Evolutionary conservation across 805 yeast species (phyloP), one percentile per base, ranked within the genome.

Genomic region (Pichia heedii): DNA sequence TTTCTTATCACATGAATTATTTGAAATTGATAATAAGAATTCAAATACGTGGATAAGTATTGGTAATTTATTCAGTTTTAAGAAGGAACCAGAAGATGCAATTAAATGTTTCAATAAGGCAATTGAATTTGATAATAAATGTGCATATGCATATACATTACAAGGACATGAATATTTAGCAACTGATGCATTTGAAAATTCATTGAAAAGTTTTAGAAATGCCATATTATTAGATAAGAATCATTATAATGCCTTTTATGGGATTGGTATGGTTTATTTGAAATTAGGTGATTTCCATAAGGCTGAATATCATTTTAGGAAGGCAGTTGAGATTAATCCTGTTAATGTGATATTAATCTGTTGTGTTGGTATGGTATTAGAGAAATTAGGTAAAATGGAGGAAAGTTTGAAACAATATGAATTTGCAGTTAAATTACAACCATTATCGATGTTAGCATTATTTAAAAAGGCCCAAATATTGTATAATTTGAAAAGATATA

Each of bases 211-310:
- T 48, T 93, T 88, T 70, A 65, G 96, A 32, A 69, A 71, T 49
- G 94, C 96, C 4, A 69, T 93, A 37, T 66, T 81, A 21, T 71
- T 80, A 35, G 95, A 90, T 55, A 72, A 81, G 38, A 70, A 88
- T 45, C 96, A 87, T 58, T 93, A 89, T 62, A 93, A 90, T 62
- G 97, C 97, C 0, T 78, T 89, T 55, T 93, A 93, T 56, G 98
- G 98, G 22, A 75, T 93, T 44, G 98, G 97, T 8, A 87, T 88
- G 90, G 94, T 88, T 24, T 83, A 81, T 59, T 73, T 87, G 60
- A 85, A 87, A 55, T 65, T 88, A 41, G 97, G 97, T 5, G 88
- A 86, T 53, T 79, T 79, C 55, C 77, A 75, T 36, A 78, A 79
- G 54, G 96, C 97, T 1, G 89, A 87, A 54, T 76, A 78, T 49